Evolutionary conservation across 163 green algal genomes (phyloP).

Genomic region (Scenedesmus sp.): DNA sequence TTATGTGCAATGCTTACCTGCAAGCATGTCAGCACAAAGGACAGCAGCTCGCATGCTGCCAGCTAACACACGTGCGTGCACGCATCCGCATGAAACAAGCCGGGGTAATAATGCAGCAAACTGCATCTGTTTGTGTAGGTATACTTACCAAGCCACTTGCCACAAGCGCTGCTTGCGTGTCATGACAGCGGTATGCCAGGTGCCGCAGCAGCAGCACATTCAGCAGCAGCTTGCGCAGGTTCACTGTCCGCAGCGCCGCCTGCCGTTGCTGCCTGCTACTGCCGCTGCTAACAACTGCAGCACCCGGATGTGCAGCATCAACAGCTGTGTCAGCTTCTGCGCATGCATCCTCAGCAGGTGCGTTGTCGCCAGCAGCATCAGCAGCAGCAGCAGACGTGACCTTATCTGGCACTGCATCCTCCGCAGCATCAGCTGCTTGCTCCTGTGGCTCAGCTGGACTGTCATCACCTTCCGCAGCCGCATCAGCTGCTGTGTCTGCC

Average conservation of each 20-base stretch:
- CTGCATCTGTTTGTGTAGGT: background rate
- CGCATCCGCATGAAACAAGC: no score
- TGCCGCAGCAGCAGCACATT: conserved; percentile 61
- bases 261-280: background rate
- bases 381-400: background rate
- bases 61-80: no score
- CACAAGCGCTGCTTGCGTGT: conserved; percentile 48
- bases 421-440: background rate
- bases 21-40: no score
- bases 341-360: background rate
- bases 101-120: no score
- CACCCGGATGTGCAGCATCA: background rate
- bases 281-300: background rate
- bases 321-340: background rate
- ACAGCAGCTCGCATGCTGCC: no score
- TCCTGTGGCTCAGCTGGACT: background rate
- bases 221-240: conserved; percentile 31
- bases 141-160: conserved; percentile 46
- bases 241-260: background rate
- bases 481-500: background rate
- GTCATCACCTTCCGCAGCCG: background rate
- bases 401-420: background rate
- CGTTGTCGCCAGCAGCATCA: background rate
- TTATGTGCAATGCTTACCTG: no score
- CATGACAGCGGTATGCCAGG: conserved; percentile 47